Percentiles rank a stretch among this genome's conserved stretches.
Conservation (phyloP, 2,329 filamentous ascomycete species). For the Apiospora pterosperma region DNA sequence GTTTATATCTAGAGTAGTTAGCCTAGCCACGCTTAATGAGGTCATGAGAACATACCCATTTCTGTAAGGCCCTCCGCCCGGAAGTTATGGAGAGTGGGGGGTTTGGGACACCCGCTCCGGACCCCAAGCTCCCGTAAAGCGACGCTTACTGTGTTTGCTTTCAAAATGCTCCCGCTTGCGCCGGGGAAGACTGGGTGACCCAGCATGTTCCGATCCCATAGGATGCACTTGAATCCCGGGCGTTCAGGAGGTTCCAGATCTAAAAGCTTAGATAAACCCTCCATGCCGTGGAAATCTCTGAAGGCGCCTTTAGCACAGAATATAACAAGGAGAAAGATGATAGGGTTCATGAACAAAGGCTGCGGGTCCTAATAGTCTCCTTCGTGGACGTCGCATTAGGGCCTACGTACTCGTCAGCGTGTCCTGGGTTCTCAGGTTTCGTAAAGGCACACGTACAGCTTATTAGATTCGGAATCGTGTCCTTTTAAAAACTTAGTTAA, state of each 20-base stretch:
- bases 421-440: background rate
- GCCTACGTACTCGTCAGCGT: background rate
- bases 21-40: background rate
- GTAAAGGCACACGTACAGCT: background rate
- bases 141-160: background rate
- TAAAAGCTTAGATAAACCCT: background rate
- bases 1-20: background rate
- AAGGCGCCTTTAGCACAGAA: constrained; percentile 37
- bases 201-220: background rate
- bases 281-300: constrained; percentile 26
- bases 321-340: constrained; percentile 37
- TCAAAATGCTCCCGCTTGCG: background rate
- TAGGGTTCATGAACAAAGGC: constrained; percentile 33
- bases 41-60: background rate
- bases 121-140: background rate
- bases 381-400: constrained; percentile 2
- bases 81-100: background rate
- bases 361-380: background rate
- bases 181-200: background rate
- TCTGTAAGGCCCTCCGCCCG: background rate
- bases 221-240: background rate
- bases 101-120: background rate
- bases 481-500: background rate
- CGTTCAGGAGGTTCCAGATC: background rate
- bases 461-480: background rate